Conservation (phyloP, 1,139 yeast genomes). For the Debaryomyces sp. region DNA sequence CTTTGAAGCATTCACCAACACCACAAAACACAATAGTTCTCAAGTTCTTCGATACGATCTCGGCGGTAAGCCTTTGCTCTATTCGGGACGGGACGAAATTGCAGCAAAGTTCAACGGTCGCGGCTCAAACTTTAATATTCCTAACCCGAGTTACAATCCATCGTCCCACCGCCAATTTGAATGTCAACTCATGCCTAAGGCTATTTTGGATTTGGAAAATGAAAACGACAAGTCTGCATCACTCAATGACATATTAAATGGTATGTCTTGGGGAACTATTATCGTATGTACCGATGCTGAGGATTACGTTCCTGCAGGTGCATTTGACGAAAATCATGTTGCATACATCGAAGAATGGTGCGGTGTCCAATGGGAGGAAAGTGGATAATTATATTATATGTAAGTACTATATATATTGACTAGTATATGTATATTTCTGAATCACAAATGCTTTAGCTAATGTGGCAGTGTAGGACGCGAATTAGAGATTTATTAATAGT, state of each 20-base stretch:
- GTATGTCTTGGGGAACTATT: constrained; percentile 98
- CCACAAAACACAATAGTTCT: constrained; percentile 76
- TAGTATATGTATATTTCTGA: not conserved
- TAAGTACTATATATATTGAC: too few relatives aligned
- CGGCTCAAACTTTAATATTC: constrained; percentile 37
- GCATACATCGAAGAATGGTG: constrained; percentile 91
- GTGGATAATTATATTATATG: constrained; percentile 20
- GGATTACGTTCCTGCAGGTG: constrained; percentile 61
- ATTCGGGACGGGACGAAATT: constrained; percentile 62
- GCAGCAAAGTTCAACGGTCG: constrained; percentile 41
- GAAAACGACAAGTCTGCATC: constrained; percentile 28
- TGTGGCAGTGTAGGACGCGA: not conserved
- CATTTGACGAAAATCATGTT: constrained; percentile 63
- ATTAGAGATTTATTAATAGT: not conserved
- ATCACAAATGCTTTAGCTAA: too few relatives aligned
- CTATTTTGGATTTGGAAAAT: constrained; percentile 78
- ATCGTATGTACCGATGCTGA: constrained; percentile 78
- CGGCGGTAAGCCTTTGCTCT: constrained; percentile 74
- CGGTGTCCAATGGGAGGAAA: constrained; percentile 94
- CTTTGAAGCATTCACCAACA: constrained; percentile 76
- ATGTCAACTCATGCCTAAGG: constrained; percentile 91
- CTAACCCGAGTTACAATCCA: constrained; percentile 63
- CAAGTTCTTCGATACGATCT: constrained; percentile 85
- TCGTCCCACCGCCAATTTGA: constrained; percentile 70
- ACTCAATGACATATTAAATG: constrained; percentile 54